phyloP scores from a whole-genome alignment of 1,284 basidiomycete genomes.

The Erythrobasidium hasegawianum region DNA sequence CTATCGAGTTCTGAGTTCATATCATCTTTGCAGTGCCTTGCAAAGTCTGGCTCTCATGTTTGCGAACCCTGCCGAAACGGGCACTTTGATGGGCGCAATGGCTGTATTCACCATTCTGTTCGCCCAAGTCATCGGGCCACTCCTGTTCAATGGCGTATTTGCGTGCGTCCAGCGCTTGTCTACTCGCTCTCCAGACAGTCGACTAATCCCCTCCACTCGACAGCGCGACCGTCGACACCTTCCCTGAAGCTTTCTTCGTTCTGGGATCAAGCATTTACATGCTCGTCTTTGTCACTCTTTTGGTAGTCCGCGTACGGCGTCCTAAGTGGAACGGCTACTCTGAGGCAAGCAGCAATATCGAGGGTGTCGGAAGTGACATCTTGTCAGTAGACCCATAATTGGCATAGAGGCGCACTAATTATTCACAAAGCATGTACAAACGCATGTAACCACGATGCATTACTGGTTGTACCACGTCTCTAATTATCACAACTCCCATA shows the following conservation, averaged over 20 bases:
- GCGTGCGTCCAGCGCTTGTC: conserved; percentile 24
- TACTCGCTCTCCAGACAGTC: not conserved
- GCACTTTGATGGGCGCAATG: conserved; percentile 22
- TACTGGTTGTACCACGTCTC: not conserved
- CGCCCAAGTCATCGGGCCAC: conserved; percentile 23
- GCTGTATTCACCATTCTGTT: conserved; percentile 23
- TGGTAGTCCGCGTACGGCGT: conserved; percentile 19
- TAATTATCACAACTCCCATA: not conserved
- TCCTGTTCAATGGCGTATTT: conserved; percentile 27
- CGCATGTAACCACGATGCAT: too few species aligned
- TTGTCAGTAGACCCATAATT: not conserved
- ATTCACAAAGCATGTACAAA: not conserved
- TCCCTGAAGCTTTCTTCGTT: conserved; percentile 28
- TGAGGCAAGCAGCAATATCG: conserved; percentile 6
- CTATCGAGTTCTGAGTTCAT: not conserved
- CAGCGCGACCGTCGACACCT: conserved; percentile 28
- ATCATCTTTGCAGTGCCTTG: not conserved
- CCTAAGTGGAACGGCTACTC: conserved; percentile 31
- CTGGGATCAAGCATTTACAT: conserved; percentile 3
- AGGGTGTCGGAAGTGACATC: conserved; percentile 6
- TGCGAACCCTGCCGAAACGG: conserved; percentile 30
- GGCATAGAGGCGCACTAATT: not conserved
- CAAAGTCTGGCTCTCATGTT: conserved; percentile 30
- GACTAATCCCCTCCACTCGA: not conserved
- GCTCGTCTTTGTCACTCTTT: conserved; percentile 12